phyloP scores from a whole-genome alignment of 2,329 filamentous ascomycete species.

The Dactylellina cionopaga region DNA sequence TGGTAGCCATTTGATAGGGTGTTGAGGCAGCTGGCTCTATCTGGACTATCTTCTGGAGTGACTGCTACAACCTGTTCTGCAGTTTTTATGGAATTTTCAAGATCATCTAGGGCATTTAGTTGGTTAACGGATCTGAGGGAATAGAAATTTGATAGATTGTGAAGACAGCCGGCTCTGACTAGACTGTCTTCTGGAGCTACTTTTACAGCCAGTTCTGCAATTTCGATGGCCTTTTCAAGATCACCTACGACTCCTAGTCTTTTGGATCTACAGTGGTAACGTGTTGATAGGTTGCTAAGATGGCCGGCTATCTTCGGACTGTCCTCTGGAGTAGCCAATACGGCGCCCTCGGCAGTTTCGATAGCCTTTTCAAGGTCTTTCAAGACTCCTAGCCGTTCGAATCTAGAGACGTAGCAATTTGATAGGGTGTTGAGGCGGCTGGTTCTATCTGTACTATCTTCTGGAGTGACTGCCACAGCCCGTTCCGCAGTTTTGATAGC shows the following conservation, averaged over 20 bases:
- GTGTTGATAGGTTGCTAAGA: neutral
- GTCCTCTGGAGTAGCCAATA: neutral
- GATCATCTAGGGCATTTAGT: neutral
- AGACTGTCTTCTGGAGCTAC: neutral
- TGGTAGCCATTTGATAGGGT: neutral
- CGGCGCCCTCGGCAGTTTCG: neutral
- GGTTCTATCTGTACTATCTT: neutral
- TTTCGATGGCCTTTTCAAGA: neutral
- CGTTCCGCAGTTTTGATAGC: neutral
- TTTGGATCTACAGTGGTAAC: neutral
- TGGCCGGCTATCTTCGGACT: neutral
- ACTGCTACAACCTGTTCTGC: neutral
- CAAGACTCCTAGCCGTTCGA: neutral
- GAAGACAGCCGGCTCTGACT: neutral
- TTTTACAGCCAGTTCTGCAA: neutral
- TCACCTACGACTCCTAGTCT: neutral
- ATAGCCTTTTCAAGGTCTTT: conserved; percentile 13
- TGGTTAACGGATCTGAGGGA: neutral
- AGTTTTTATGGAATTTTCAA: neutral
- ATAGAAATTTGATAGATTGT: conserved; percentile 6
- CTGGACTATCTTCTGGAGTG: neutral
- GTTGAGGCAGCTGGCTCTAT: neutral
- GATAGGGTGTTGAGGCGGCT: neutral
- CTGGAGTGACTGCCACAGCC: neutral
- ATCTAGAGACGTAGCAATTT: neutral